Evolutionary conservation across 1,139 yeast genomes (phyloP), one percentile per base, ranked within the genome.

Genomic region (Arxiozyma heterogenica): DNA sequence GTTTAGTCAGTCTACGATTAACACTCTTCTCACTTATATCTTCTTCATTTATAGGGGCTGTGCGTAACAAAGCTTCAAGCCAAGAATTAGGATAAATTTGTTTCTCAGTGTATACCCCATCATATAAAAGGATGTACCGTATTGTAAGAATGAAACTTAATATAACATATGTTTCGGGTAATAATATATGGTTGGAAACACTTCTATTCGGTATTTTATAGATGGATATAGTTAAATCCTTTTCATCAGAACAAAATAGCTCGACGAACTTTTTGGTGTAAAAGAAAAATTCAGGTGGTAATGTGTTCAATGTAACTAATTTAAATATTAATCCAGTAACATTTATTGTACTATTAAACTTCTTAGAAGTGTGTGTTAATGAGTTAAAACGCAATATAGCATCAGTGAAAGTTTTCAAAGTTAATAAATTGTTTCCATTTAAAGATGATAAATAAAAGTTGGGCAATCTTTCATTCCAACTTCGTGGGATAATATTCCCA

Each of bases 251-350:
- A 38, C 41, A 34, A 22, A 38, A 46, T 21, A 17, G n/a, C 20
- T 53, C 51, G 41, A 65, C 54, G 20, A 64, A 43, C 22, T 56
- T 50, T 34, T 51, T 47, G 2, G 63, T 57, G 45, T 57, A 56
- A 22, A 61, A 51, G 49, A 55, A 65, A 50, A 64, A 59, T 27
- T 64, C 66, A 1, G 68, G 66, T 15, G 69, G 68, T 23, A 66
- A 57, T 15, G 57, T 51, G 34, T 57, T 50, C 1, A 48, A 41
- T 47, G 61, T 48, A 18, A 59, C 47, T 15, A 65, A 56, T 52
- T 60, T 64, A 18, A 67, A 49, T 4, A 65, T 15, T 15, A 66
- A 54, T 15, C 60, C 57, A 23, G 60, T 61, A 23, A 53, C 50
- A 41, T 54, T 55, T 23, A 62, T 44, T 12, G 22, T 39, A 41